A percentile compares a stretch with the other conserved stretches of the same genome.
Conservation (phyloP, 495 filamentous ascomycete species). For the Aspergillus bridgeri region DNA sequence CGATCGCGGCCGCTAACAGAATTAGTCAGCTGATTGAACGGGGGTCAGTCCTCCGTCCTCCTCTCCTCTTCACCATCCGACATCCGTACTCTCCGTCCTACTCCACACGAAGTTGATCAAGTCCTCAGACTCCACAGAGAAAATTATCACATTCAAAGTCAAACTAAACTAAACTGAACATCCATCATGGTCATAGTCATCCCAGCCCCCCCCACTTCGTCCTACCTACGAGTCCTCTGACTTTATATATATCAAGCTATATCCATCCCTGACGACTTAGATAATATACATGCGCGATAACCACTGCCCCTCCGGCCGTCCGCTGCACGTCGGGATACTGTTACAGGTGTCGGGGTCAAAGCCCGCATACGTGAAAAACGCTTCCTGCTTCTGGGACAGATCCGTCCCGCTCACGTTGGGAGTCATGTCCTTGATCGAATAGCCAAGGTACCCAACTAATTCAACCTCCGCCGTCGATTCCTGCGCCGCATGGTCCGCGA, state of each 20-base stretch:
- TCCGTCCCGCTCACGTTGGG: neutral
- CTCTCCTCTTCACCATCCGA: too few relatives aligned
- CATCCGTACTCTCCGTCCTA: too few relatives aligned
- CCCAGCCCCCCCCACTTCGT: neutral
- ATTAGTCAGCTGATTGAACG: too few relatives aligned
- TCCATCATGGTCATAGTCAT: neutral
- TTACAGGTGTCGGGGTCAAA: slow-evolving; percentile 1
- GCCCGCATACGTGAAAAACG: neutral
- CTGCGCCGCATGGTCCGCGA: neutral
- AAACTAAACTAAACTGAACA: neutral
- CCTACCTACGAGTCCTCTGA: too few relatives aligned
- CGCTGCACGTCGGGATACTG: neutral
- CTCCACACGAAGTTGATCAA: too few relatives aligned
- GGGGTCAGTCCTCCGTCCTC: slow-evolving; percentile 9
- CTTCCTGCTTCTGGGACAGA: slow-evolving; percentile 1
- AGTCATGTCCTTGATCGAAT: neutral
- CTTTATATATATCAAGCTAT: too few relatives aligned
- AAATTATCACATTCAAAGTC: too few relatives aligned
- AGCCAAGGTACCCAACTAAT: neutral
- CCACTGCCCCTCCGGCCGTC: slow-evolving; percentile 2
- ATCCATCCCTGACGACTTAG: neutral
- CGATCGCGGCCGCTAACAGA: slow-evolving; percentile 20
- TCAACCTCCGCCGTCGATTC: neutral
- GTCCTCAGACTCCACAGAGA: too few relatives aligned
- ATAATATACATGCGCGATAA: slow-evolving; percentile 1